Base-by-base conservation (phyloP, 2,329 filamentous ascomycete species). In the Fusarium equiseti region DNA sequence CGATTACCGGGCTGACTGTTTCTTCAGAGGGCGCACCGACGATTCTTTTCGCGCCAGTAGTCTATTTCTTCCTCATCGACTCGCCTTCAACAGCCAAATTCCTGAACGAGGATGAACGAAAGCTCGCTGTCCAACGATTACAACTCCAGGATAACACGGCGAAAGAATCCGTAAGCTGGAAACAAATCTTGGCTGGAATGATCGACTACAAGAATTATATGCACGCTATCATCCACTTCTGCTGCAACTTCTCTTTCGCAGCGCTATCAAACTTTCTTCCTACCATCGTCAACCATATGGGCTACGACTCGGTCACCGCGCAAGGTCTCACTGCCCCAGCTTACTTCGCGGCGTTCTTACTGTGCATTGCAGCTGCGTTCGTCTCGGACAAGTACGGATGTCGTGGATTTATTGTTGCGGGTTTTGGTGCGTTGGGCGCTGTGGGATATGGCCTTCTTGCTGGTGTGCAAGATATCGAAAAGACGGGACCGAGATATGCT, bases 161-260 rank as follows among this genome's bases (percentile, higher is more conserved):
- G 0, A 69, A 70, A 24, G 24, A 53, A 10, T 40, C 38, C 0
- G 51, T 73, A 1, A 66, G 61, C 2, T 73, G 70, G 70, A 69
- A 31, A 18, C 67, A 73, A 10, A 7, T 73, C 0, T 3, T 61
- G 1, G 64, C 70, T 0, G 70, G 64, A 0, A 46, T 73, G 0
- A 22, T 56, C 2, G 71, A 73, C 12, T 73, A 73, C 0, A 60
- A 73, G 20, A 58, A 63, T 1, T 73, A 73, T 12, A 31, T 73
- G 3, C 71, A 73, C 8, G 56, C 71, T 0, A 18, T 71, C 0
- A 73, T 73, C 2, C 70, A 71, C 27, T 73, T 73, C 22, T 73
- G 71, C 22, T 73, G 70, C 8, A 73, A 73, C 44, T 73, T 63
- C 27, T 73, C 71, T 0, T 73, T 73, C 6, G 70, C 70, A 0